phyloP scores from a whole-genome alignment of 495 filamentous ascomycete genomes.

The Aspergillus ostianus region DNA sequence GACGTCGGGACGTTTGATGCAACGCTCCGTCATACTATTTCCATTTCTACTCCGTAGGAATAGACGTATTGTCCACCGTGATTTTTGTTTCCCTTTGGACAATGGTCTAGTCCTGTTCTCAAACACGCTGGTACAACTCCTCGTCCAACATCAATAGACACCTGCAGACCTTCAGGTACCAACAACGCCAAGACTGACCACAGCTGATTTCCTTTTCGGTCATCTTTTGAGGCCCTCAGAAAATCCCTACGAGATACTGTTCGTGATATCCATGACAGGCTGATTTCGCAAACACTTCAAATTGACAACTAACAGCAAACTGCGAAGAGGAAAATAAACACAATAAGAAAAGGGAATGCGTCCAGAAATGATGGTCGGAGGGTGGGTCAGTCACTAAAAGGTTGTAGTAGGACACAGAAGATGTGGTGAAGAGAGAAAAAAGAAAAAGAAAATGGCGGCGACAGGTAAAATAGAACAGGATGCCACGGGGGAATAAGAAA shows the following conservation, averaged over 20 bases:
- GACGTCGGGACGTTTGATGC: not conserved
- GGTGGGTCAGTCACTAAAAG: slow-evolving; percentile 31
- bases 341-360: slow-evolving; percentile 20
- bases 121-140: too few species aligned
- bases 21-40: not conserved
- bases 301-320: slow-evolving; percentile 27
- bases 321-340: slow-evolving; percentile 12
- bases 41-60: too few species aligned
- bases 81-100: too few species aligned
- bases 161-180: not conserved
- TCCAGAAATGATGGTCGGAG: slow-evolving; percentile 30
- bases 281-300: slow-evolving; percentile 17
- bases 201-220: not conserved
- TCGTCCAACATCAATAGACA: too few species aligned
- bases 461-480: slow-evolving; percentile 32
- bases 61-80: too few species aligned
- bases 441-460: slow-evolving; percentile 20
- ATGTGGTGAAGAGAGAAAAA: slow-evolving; percentile 21
- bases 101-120: too few species aligned
- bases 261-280: not conserved
- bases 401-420: slow-evolving; percentile 21
- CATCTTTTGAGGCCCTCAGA: not conserved
- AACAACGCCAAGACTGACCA: not conserved
- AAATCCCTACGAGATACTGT: not conserved
- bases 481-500: slow-evolving; percentile 37